Percentiles rank a stretch among this genome's conserved stretches.
phyloP scores from a whole-genome alignment of 208 protist genomes.

The Leishmania amazonensis region DNA sequence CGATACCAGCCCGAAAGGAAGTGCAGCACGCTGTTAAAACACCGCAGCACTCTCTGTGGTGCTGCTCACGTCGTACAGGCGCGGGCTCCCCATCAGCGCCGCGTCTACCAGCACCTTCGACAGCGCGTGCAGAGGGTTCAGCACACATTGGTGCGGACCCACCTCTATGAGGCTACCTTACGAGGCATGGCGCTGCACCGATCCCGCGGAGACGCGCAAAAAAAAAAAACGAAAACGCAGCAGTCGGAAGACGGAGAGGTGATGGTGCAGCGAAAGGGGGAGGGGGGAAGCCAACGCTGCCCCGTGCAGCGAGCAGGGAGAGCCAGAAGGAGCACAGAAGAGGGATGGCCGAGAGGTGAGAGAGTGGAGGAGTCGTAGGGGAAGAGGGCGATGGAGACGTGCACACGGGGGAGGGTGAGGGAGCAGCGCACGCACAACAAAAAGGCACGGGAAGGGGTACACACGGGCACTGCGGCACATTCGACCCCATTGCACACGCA shows the following conservation, averaged over 20 bases:
- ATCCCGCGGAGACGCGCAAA: not conserved
- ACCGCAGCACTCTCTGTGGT: constrained; percentile 76
- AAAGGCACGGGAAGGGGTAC: too few relatives aligned
- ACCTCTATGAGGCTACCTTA: constrained; percentile 19
- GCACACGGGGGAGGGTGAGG: not conserved
- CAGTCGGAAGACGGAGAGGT: not conserved
- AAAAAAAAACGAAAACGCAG: not conserved
- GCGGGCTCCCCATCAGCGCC: constrained; percentile 11
- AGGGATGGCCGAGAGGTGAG: not conserved
- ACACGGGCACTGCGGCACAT: not conserved
- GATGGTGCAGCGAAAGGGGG: not conserved
- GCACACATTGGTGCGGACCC: constrained; percentile 45
- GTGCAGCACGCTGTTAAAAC: constrained; percentile 61
- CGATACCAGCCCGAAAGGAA: constrained; percentile 72
- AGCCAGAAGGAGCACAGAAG: not conserved
- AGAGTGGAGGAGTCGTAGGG: not conserved
- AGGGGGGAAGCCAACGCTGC: not conserved
- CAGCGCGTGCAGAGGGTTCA: constrained; percentile 37
- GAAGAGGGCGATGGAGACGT: not conserved
- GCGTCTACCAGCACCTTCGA: constrained; percentile 30
- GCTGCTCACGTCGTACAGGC: constrained; percentile 86
- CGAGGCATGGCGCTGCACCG: not conserved
- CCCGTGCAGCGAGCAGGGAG: not conserved
- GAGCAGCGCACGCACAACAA: not conserved
- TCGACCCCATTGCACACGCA: too few relatives aligned